Conservation (phyloP, 352 stramenopile genomes). For the Pythium grandisporangium region DNA sequence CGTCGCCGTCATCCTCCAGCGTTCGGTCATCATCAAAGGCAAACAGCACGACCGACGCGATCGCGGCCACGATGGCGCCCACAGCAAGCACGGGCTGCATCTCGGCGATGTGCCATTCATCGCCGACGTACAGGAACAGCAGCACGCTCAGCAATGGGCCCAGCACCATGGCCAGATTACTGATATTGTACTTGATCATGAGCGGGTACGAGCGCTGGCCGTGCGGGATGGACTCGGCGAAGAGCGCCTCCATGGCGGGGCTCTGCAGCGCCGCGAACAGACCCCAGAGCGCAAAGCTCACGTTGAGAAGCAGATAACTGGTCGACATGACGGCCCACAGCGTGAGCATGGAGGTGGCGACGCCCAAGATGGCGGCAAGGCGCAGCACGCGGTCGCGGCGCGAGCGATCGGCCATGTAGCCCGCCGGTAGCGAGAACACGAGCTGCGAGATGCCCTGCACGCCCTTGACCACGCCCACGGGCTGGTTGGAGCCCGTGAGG, state of each 20-base stretch:
- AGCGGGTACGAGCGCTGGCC: constrained; percentile 57
- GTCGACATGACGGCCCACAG: constrained; percentile 40
- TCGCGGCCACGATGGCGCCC: constrained; percentile 34
- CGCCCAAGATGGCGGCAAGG: constrained; percentile 41
- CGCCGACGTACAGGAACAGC: constrained; percentile 54
- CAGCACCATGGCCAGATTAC: constrained; percentile 56
- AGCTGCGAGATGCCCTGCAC: constrained; percentile 78
- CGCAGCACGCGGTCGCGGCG: constrained; percentile 62
- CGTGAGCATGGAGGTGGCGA: constrained; percentile 41
- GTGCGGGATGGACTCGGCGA: constrained; percentile 66
- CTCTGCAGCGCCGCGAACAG: constrained; percentile 61
- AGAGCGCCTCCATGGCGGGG: constrained; percentile 62
- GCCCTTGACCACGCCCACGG: constrained; percentile 73
- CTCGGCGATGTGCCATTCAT: constrained; percentile 45
- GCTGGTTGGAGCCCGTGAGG: constrained; percentile 62
- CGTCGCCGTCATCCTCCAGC: not conserved
- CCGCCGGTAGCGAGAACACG: constrained; percentile 57
- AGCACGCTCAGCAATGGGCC: constrained; percentile 42
- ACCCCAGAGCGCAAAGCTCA: constrained; percentile 56
- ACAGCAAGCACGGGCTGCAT: constrained; percentile 52
- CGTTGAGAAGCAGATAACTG: constrained; percentile 38
- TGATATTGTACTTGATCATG: constrained; percentile 81
- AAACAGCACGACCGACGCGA: constrained; percentile 37
- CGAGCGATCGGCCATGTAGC: constrained; percentile 57
- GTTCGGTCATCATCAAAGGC: constrained; percentile 54